These are phyloP conservation scores for Cryptosporidium ryanae DNA, from an alignment of 169 alveolate species.

Conservation along the genomic window DNA sequence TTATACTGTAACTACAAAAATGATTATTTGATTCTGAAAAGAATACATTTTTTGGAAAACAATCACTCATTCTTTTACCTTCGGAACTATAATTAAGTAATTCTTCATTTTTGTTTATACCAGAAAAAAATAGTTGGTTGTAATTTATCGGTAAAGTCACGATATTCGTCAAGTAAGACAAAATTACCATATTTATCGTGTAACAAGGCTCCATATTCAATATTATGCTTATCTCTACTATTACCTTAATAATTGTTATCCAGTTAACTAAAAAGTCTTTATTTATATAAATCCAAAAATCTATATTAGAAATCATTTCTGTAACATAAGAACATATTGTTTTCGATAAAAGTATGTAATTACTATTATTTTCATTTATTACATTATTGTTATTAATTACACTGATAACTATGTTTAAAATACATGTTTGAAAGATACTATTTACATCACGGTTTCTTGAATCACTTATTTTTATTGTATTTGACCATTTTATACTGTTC, in stretches of 20 bases:
- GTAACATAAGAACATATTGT: slow-evolving; percentile 40
- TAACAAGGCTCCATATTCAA: slow-evolving; percentile 14
- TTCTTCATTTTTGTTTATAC: not conserved
- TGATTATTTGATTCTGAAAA: not conserved
- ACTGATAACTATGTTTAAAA: slow-evolving; percentile 1
- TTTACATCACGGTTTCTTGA: slow-evolving; percentile 11
- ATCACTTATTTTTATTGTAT: slow-evolving; percentile 4
- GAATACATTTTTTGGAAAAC: not conserved
- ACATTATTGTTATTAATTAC: slow-evolving; percentile 1
- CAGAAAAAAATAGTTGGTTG: slow-evolving; percentile 25
- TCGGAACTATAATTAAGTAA: too few relatives aligned
- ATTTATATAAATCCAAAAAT: slow-evolving; percentile 39
- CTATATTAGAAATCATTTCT: slow-evolving; percentile 25
- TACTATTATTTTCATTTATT: not conserved
- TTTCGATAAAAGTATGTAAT: not conserved
- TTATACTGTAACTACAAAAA: not conserved
- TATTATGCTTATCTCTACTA: slow-evolving; percentile 25
- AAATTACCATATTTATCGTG: slow-evolving; percentile 18
- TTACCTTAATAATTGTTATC: slow-evolving; percentile 19
- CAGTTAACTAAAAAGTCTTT: slow-evolving; percentile 11
- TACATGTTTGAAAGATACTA: slow-evolving; percentile 25
- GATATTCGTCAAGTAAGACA: slow-evolving; percentile 28
- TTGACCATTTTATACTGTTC: slow-evolving; percentile 37
- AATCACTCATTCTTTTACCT: too few relatives aligned
- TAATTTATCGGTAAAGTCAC: slow-evolving; percentile 7